These are phyloP conservation scores for Panellus pusillus DNA, from an alignment of 768 basidiomycete genomes.

Conservation along the genomic window DNA sequence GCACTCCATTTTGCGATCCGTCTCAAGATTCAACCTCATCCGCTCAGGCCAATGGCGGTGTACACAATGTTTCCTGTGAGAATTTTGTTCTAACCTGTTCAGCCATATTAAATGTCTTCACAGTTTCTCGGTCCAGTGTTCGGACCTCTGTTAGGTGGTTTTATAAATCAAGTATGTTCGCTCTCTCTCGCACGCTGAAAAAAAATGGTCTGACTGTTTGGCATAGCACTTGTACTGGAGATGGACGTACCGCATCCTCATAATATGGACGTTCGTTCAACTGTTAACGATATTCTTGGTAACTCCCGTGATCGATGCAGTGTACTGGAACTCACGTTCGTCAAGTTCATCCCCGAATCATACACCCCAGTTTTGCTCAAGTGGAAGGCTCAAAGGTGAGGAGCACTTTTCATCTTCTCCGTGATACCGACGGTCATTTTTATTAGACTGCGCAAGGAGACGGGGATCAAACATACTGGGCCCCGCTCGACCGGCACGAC, in stretches of 20 bases:
- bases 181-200: no score
- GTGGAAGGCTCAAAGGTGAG: slow-evolving; percentile 56
- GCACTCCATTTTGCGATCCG: background rate
- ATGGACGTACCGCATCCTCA: slow-evolving; percentile 74
- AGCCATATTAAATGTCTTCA: background rate
- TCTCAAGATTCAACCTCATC: background rate
- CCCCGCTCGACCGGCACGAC: slow-evolving; percentile 57
- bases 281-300: slow-evolving; percentile 52
- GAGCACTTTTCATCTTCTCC: background rate
- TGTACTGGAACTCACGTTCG: background rate
- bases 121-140: slow-evolving; percentile 20
- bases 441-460: slow-evolving; percentile 51
- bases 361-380: slow-evolving; percentile 62
- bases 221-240: slow-evolving; percentile 59
- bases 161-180: slow-evolving; percentile 64
- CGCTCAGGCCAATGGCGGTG: slow-evolving; percentile 47
- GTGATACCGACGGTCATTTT: background rate
- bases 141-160: slow-evolving; percentile 35
- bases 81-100: slow-evolving; percentile 38
- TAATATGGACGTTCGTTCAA: slow-evolving; percentile 69
- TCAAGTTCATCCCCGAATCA: slow-evolving; percentile 70
- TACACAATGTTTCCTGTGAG: slow-evolving; percentile 58
- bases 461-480: slow-evolving; percentile 53
- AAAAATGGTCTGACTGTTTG: background rate
- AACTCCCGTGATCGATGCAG: background rate